Evolutionary conservation across 2,329 filamentous ascomycete genomes (phyloP), one percentile per base, ranked within the genome.

Genomic region (Septoria petroselini): DNA sequence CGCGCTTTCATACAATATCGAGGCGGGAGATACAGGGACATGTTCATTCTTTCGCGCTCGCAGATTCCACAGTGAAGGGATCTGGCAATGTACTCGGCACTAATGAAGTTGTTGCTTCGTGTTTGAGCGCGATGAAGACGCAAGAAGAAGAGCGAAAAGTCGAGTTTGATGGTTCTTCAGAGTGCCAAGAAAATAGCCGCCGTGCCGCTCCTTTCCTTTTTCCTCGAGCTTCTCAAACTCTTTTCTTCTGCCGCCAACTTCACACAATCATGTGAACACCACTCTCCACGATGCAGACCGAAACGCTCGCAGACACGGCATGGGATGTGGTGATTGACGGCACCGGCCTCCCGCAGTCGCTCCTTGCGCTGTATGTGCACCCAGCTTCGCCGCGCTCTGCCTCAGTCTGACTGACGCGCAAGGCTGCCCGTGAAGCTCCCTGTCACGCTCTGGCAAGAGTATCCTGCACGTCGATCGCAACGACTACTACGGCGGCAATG

Each of bases 361-460:
- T 79, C 29, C 72, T 79, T 48, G 76, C 76, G 56, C 67, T 78
- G 76, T 79, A 76, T 54, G 73, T 71, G 50, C 47, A 30, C 34
- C 49, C 49, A 39, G 47, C 47, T 39, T 42, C 47, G 35, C 39
- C 51, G 45, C 39, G 18, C 31, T 17, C 29, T 41, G 50, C 41
- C 57, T 55, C 60, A 60, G 58, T 61, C 83, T 86, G 81, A 87
- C 85, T 88, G 81, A 89, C 83, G 70, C 72, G 42, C 45, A 85
- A 64, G 60, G 38, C 47, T 57, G 79, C 71, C n/a, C 67, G 57
- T 71, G 59, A 78, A 97, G 91, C 79, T 86, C 91, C 64, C 79
- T 97, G 62, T 97, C 91, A 60, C 85, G 91, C 65, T 95, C 90
- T 55, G 85, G 84, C 67, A 95, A 95, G 76, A 93, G 88, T 63